Evolutionary conservation across 305 asterid genomes (phyloP), one percentile per base, ranked within the genome.

Genomic region (Ajuga reptans): DNA sequence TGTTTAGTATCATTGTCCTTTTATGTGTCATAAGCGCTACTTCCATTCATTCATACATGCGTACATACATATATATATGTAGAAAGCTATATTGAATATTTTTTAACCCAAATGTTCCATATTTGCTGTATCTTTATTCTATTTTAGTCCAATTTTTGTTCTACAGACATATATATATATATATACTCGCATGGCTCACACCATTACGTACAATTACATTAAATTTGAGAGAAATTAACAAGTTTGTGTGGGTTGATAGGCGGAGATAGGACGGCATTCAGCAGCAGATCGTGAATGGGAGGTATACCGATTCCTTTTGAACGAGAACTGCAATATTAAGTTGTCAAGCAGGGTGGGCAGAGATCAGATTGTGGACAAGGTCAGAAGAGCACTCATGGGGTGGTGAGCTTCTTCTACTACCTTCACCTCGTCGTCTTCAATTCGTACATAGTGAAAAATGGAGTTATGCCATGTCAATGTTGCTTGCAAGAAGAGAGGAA

Each of bases 381-480:
- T 92, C n/a, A 82, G 95, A 80, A 86, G 96, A 79, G 76, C 80
- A 8, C 73, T 92, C 70, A 86, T 90, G 97, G 98, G 97, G 36
- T 87, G 96, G 96, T 89, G 89, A 91, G 84, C 72, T 72, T 69
- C 31, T 54, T 54, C n/a, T 52, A 17, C 1, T 36, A 15, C 59
- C 41, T 47, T 75, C 55, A 17, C 54, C 49, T 52, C 18, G 8
- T 47, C 37, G 5, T 31, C 54, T 17, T 51, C 6, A 5, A 15
- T 36, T 5, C 10, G 24, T 7, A 3, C 27, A 2, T 21, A 21
- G 27, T 21, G 27, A 2, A 21, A 21, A 2, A 21, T 21, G 2
- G 27, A 21, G 27, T 21, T 21, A 21, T 21, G 27, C 27, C 27
- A 21, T 21, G 36, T 31, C 12, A 34, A 1, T 61, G 56, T 24